Conservation (phyloP, 2,329 filamentous ascomycete species). For the Polychaeton citri region DNA sequence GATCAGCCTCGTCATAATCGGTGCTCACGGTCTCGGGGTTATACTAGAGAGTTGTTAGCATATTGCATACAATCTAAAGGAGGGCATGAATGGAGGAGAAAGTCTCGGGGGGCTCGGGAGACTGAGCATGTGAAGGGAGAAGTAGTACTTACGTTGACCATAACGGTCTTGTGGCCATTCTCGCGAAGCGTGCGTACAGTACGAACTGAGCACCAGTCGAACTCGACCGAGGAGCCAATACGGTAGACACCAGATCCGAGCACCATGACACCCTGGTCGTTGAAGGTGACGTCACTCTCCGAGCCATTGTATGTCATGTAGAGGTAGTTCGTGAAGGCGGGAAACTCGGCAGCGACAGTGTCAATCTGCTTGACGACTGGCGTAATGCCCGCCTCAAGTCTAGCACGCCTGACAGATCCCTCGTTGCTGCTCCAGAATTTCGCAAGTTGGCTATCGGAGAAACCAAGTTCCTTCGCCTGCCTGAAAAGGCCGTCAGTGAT, state of each 20-base stretch:
- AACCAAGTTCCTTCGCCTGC: conserved; percentile 84
- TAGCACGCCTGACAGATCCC: conserved; percentile 68
- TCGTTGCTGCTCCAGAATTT: conserved; percentile 94
- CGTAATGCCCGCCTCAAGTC: conserved; percentile 73
- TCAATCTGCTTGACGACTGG: conserved; percentile 97
- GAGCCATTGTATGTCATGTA: conserved; percentile 92
- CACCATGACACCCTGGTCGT: conserved; percentile 91
- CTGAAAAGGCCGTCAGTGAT: conserved; percentile 54
- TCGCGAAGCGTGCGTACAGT: conserved; percentile 82
- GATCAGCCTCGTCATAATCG: conserved; percentile 89
- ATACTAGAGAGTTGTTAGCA: conserved; percentile 27
- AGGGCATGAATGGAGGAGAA: neutral
- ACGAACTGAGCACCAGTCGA: conserved; percentile 96
- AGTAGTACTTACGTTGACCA: conserved; percentile 54
- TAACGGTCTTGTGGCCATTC: conserved; percentile 81
- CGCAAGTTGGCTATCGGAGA: conserved; percentile 84
- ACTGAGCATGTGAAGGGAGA: neutral
- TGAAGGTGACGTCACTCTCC: conserved; percentile 69
- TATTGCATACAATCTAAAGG: conserved; percentile 10
- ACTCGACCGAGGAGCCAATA: conserved; percentile 95
- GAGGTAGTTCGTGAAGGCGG: conserved; percentile 86
- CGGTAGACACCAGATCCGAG: conserved; percentile 91
- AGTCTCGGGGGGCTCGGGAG: conserved; percentile 1
- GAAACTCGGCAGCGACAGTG: conserved; percentile 94
- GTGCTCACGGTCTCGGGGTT: conserved; percentile 85